These are phyloP conservation scores for Diaporthe ampelina DNA, from an alignment of 2,329 filamentous ascomycete species.

Conservation along the genomic window DNA sequence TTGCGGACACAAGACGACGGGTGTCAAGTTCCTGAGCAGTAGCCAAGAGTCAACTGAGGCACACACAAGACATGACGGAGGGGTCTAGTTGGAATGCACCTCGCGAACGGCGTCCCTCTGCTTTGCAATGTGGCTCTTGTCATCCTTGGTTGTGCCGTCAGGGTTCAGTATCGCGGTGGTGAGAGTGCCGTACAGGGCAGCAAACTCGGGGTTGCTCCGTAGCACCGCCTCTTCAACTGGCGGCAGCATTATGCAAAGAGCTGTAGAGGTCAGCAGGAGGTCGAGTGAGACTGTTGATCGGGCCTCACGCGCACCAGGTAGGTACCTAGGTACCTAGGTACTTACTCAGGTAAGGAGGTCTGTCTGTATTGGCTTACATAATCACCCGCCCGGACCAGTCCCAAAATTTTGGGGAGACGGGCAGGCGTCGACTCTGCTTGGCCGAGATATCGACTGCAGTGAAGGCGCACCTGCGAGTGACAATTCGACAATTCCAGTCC, in stretches of 20 bases:
- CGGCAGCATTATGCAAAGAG: conserved; percentile 64
- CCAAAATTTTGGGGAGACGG: conserved; percentile 16
- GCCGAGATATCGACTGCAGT: background rate
- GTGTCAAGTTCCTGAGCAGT: conserved; percentile 61
- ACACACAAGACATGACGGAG: conserved; percentile 34
- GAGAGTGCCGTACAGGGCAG: conserved; percentile 69
- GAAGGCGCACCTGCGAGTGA: background rate
- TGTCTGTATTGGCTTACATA: background rate
- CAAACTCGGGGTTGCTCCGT: conserved; percentile 71
- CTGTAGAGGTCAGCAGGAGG: background rate
- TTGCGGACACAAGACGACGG: conserved; percentile 63
- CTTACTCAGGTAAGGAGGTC: too few relatives aligned
- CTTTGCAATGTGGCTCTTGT: conserved; percentile 57
- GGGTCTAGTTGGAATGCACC: conserved; percentile 51
- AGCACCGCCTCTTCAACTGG: conserved; percentile 69
- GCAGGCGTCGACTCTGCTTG: background rate
- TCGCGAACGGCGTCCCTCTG: conserved; percentile 64
- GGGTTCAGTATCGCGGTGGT: conserved; percentile 67
- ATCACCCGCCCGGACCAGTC: background rate
- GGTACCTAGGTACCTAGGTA: too few relatives aligned
- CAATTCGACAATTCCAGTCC: background rate
- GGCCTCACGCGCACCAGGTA: background rate
- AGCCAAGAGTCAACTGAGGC: background rate
- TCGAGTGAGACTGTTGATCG: background rate
- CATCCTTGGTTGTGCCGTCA: conserved; percentile 70